phyloP scores from a whole-genome alignment of 2,329 filamentous ascomycete genomes.

The Pyricularia grisea region DNA sequence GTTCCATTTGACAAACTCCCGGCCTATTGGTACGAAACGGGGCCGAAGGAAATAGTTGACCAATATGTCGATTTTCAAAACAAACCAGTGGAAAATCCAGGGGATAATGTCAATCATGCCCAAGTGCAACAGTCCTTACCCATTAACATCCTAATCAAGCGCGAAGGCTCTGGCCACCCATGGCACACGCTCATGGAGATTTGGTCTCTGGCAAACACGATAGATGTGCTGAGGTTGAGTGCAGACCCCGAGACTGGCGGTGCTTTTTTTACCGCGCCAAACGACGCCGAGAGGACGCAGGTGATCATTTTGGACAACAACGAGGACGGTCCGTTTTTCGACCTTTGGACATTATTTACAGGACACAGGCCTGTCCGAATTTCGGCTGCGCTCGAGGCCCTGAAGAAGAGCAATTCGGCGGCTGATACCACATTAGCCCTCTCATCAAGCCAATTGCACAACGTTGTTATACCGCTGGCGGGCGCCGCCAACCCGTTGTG shows the following conservation, averaged over 20 bases:
- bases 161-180: constrained; percentile 9
- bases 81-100: neutral
- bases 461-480: constrained; percentile 28
- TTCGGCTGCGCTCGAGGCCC: constrained; percentile 12
- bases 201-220: constrained; percentile 10
- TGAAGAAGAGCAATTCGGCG: neutral
- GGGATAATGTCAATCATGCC: neutral
- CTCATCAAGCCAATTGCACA: constrained; percentile 9
- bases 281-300: constrained; percentile 8
- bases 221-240: constrained; percentile 11
- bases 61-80: neutral
- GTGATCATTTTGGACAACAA: constrained; percentile 25
- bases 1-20: constrained; percentile 4
- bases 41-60: constrained; percentile 8
- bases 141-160: constrained; percentile 10
- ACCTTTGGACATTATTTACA: constrained; percentile 27
- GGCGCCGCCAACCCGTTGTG: constrained; percentile 30
- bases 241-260: neutral
- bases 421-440: neutral
- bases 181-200: constrained; percentile 13
- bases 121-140: neutral
- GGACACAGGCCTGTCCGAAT: constrained; percentile 19
- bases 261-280: constrained; percentile 5
- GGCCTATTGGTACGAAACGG: constrained; percentile 11
- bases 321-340: constrained; percentile 23